These are phyloP conservation scores for Polytolypa hystricis DNA, from an alignment of 2,329 filamentous ascomycete species.

Conservation along the genomic window DNA sequence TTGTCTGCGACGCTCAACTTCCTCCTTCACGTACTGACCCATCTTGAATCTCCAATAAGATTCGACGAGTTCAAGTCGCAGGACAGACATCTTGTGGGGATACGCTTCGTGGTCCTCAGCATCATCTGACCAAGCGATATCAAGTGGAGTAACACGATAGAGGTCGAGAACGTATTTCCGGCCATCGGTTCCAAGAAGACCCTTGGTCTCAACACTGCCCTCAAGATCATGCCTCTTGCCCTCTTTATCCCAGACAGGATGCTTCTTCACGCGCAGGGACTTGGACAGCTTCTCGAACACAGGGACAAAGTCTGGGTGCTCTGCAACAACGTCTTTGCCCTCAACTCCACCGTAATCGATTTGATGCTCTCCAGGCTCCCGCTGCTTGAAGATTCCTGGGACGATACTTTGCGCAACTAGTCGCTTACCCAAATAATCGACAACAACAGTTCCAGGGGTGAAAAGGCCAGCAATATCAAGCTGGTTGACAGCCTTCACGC, in stretches of 20 bases:
- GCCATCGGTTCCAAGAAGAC: slow-evolving; percentile 89
- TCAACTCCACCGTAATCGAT: slow-evolving; percentile 98
- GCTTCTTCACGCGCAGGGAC: slow-evolving; percentile 81
- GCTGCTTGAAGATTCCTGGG: slow-evolving; percentile 97
- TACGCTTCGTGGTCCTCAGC: slow-evolving; percentile 53
- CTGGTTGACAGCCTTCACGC: slow-evolving; percentile 91
- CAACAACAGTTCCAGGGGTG: slow-evolving; percentile 88
- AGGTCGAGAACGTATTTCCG: slow-evolving; percentile 96
- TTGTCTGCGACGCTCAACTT: slow-evolving; percentile 54
- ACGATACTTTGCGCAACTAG: slow-evolving; percentile 97
- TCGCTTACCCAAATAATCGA: slow-evolving; percentile 94
- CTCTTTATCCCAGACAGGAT: slow-evolving; percentile 97
- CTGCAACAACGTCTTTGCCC: slow-evolving; percentile 87
- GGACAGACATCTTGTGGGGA: slow-evolving; percentile 90
- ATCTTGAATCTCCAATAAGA: slow-evolving; percentile 74
- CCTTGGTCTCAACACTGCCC: slow-evolving; percentile 95
- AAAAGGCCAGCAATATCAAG: slow-evolving; percentile 90
- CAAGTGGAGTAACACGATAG: slow-evolving; percentile 86
- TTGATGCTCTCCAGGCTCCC: slow-evolving; percentile 93
- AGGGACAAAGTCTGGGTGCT: slow-evolving; percentile 72
- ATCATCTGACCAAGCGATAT: slow-evolving; percentile 83
- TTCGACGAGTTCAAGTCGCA: slow-evolving; percentile 83
- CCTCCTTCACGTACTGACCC: slow-evolving; percentile 73
- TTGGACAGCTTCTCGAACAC: slow-evolving; percentile 87
- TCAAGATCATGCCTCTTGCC: slow-evolving; percentile 81